Percentiles rank a stretch among this genome's conserved stretches.
These are phyloP conservation scores for Suillus subalutaceus DNA, from an alignment of 768 basidiomycete species.

Conservation along the genomic window DNA sequence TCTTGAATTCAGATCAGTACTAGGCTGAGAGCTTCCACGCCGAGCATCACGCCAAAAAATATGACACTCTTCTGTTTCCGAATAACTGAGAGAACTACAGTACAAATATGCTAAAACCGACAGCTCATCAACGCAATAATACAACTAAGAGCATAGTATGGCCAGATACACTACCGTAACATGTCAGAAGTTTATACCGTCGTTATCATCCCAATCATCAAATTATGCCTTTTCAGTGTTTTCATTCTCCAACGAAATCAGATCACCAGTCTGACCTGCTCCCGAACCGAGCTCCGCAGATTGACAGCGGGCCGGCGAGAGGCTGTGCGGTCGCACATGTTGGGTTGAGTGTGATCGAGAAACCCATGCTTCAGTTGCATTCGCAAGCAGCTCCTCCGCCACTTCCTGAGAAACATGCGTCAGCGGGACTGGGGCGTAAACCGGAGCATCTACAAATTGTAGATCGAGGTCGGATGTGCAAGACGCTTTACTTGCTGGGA, in stretches of 20 bases:
- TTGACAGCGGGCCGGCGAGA: neutral
- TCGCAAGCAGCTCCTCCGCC: conserved; percentile 51
- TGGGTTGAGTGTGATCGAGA: neutral
- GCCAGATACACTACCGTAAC: neutral
- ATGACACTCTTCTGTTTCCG: neutral
- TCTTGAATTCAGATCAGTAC: too few relatives aligned
- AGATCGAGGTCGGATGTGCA: conserved; percentile 11
- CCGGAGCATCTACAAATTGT: conserved; percentile 13
- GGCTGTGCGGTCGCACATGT: neutral
- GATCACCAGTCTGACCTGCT: neutral
- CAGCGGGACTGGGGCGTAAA: conserved; percentile 76
- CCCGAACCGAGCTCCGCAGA: neutral
- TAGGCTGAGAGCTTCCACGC: too few relatives aligned
- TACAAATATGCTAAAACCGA: neutral
- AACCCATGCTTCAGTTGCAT: conserved; percentile 73
- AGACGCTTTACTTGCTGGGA: conserved; percentile 36
- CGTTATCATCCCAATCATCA: too few relatives aligned
- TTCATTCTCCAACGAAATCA: neutral
- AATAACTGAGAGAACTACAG: neutral
- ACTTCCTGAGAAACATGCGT: conserved; percentile 55
- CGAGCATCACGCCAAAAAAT: too few relatives aligned
- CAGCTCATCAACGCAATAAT: neutral
- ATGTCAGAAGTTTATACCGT: neutral
- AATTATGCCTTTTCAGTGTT: neutral
- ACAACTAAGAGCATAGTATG: neutral